These are phyloP conservation scores for Starmerella gropengiesseri DNA, from an alignment of 805 yeast species.

Conservation along the genomic window DNA sequence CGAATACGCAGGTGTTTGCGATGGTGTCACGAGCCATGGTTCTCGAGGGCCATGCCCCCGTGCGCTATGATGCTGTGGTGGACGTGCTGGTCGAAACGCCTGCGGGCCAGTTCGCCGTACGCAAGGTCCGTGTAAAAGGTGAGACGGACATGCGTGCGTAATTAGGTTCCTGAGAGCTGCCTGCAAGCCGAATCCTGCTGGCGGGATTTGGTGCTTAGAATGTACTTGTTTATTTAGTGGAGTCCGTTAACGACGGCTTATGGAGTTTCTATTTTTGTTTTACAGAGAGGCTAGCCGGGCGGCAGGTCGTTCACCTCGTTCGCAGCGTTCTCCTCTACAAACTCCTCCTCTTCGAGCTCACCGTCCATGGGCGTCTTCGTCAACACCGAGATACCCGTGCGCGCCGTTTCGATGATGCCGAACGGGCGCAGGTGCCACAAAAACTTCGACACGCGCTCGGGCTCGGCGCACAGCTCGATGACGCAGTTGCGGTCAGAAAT, in stretches of 20 bases:
- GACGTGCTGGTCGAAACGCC: conserved; percentile 27
- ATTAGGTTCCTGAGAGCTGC: too few relatives aligned
- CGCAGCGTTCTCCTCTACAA: conserved; percentile 37
- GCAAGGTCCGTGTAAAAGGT: conserved; percentile 13
- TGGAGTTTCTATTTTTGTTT: too few relatives aligned
- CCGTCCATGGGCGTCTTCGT: conserved; percentile 84
- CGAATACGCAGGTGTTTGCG: conserved; percentile 35
- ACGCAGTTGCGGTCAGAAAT: conserved; percentile 87
- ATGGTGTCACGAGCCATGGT: conserved; percentile 37
- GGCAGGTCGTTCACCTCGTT: conserved; percentile 73
- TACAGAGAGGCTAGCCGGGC: conserved; percentile 83
- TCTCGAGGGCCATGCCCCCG: conserved; percentile 32
- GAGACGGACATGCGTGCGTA: conserved; percentile 17
- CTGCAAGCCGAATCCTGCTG: too few relatives aligned
- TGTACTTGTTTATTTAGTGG: background rate
- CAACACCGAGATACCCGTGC: conserved; percentile 98
- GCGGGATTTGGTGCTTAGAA: too few relatives aligned
- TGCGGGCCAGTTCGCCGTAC: conserved; percentile 11
- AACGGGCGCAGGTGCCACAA: conserved; percentile 86
- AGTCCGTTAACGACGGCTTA: too few relatives aligned
- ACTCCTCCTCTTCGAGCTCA: conserved; percentile 32
- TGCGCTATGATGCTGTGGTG: conserved; percentile 32
- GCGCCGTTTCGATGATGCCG: conserved; percentile 89
- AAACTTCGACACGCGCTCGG: conserved; percentile 76
- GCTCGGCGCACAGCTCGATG: conserved; percentile 90